Conservation (phyloP, 768 basidiomycete species). For the Pisolithus albus region DNA sequence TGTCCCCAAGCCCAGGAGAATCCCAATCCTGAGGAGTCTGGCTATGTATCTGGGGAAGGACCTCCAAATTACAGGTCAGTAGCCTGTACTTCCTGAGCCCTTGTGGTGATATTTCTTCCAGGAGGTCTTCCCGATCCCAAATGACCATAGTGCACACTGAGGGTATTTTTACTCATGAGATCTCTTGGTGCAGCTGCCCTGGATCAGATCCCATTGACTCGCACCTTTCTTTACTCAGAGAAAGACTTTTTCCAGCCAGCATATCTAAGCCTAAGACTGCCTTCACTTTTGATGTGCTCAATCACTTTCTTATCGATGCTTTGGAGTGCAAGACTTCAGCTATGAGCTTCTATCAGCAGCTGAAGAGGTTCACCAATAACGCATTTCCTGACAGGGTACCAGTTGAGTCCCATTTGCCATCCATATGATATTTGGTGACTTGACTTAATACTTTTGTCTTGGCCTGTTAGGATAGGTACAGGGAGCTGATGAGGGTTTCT, state of each 20-base stretch:
- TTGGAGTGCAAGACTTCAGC: constrained; percentile 11
- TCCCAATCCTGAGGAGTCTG: no score
- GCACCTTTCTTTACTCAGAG: not conserved
- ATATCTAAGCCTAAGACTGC: constrained; percentile 1
- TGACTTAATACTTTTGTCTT: no score
- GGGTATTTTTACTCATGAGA: constrained; percentile 1
- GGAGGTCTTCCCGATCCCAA: not conserved
- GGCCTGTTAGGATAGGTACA: constrained; percentile 5
- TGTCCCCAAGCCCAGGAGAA: constrained; percentile 8
- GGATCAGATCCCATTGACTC: not conserved
- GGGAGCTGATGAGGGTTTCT: constrained; percentile 6
- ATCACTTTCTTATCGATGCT: constrained; percentile 3
- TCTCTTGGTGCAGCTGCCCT: constrained; percentile 2
- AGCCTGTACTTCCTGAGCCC: not conserved
- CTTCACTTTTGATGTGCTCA: constrained; percentile 5
- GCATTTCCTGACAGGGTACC: not conserved
- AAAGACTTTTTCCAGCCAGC: constrained; percentile 2
- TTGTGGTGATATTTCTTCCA: not conserved
- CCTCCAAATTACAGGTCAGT: not conserved
- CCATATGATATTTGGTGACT: no score
- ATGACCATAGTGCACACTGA: not conserved
- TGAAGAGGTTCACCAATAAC: constrained; percentile 5
- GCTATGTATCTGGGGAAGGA: not conserved
- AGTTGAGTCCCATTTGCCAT: no score
- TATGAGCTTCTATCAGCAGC: constrained; percentile 6